A percentile compares a stretch with the other conserved stretches of the same genome.
These are phyloP conservation scores for Chrysanthemum seticuspe DNA, from an alignment of 129 eudicot species.

Conservation along the genomic window DNA sequence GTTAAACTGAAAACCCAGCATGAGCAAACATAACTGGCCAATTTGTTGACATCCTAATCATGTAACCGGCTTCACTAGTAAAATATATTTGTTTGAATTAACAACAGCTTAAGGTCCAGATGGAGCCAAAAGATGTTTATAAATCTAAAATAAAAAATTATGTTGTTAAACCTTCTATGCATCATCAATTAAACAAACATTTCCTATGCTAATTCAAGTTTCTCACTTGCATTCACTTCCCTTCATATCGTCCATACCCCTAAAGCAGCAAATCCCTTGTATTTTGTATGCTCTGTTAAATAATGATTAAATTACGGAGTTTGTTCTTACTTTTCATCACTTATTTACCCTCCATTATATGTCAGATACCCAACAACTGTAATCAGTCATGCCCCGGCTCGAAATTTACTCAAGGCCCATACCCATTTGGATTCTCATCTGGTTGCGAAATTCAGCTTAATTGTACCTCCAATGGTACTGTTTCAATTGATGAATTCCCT, in stretches of 20 bases:
- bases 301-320: background rate
- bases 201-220: background rate
- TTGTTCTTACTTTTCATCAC: background rate
- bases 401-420: background rate
- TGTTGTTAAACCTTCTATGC: background rate
- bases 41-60: too few relatives aligned
- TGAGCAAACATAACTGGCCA: too few relatives aligned
- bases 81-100: too few relatives aligned
- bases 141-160: too few relatives aligned
- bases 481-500: background rate
- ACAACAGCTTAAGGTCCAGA: too few relatives aligned
- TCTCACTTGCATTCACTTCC: too few relatives aligned
- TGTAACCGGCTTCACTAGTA: too few relatives aligned
- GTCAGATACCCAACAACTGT: background rate
- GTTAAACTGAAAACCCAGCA: too few relatives aligned
- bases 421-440: conserved; percentile 4
- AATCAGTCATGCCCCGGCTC: too few relatives aligned
- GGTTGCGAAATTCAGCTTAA: conserved; percentile 12
- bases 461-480: conserved; percentile 4
- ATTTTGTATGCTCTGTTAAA: background rate
- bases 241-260: background rate
- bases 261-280: background rate
- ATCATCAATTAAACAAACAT: background rate
- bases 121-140: too few relatives aligned
- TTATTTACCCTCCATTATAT: background rate